Conservation (phyloP, 2,329 filamentous ascomycete genomes). For the Aspergillus spinulosporus region DNA sequence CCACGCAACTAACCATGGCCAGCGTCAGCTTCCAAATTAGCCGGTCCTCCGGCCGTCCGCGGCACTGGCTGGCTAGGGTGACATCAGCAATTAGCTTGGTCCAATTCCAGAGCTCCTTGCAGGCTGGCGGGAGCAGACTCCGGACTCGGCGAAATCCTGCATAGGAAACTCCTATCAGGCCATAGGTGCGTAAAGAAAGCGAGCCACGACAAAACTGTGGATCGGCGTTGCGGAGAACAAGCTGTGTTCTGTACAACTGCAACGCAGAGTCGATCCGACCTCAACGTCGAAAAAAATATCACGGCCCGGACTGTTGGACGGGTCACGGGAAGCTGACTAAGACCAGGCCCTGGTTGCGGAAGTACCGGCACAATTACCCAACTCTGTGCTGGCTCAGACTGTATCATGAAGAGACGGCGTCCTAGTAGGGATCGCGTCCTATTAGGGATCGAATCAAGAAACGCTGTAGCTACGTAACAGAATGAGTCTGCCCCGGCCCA, state of each 20-base stretch:
- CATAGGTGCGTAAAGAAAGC: background rate
- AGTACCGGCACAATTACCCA: background rate
- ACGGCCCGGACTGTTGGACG: no score
- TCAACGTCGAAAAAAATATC: no score
- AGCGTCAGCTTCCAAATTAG: slow-evolving; percentile 9
- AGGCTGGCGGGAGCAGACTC: background rate
- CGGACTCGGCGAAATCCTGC: background rate
- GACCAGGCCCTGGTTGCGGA: background rate
- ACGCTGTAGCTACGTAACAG: background rate
- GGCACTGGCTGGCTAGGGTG: background rate
- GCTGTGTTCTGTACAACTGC: background rate
- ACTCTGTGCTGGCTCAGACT: background rate
- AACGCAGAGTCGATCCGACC: background rate
- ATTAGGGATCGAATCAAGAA: no score
- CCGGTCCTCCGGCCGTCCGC: slow-evolving; percentile 6
- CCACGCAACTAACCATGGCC: slow-evolving; percentile 3
- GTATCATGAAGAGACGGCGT: no score
- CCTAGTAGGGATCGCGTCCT: no score
- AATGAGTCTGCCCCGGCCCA: background rate
- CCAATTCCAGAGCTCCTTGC: slow-evolving; percentile 6
- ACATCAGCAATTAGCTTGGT: slow-evolving; percentile 9
- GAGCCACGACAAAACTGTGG: background rate
- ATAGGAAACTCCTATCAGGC: background rate
- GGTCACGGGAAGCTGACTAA: slow-evolving; percentile 8
- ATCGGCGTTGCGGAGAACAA: slow-evolving; percentile 6